Base-by-base conservation (phyloP, 2,329 filamentous ascomycete species). In the Fusarium euwallaceae region DNA sequence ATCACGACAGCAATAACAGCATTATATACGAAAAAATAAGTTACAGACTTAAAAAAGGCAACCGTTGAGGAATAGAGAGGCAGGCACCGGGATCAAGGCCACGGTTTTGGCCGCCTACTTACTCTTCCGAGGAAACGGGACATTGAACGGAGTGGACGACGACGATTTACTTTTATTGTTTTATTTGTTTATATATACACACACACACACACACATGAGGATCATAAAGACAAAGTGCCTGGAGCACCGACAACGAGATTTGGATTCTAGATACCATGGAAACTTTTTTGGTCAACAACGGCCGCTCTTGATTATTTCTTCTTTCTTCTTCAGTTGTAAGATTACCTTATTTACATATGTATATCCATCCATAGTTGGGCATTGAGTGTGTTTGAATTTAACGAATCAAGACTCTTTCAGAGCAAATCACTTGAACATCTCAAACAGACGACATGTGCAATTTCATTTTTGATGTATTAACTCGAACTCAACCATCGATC, bases 221-320 rank as follows among this genome's bases (percentile, higher is more conserved):
- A 72, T 69, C 53, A 74, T 67, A 36, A 59, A 75, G 53, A 72
- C 41, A 37, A 64, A 62, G 72, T 74, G 72, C 72, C 72, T 70
- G 72, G 72, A 36, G 72, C 72, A 74, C 72, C 20, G 63, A 48
- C 61, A 67, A 48, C 59, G 27, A 22, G 65, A 61, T 64, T 74
- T 74, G 69, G 55, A 75, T 74, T 74, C 72, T 74, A 74, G 72
- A 74, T 74, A 74, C 72, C 72, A 74, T 59, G 61, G 66, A 67
- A 74, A 56, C 61, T 74, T 74, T 43, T 74, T 74, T 41, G 61
- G 61, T 17, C 72, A 66, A 55, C 56, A 69, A 41, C 63, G 45
- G 43, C 70, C 68, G 45, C 64, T 32, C 48, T 55, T 55, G 48
- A 55, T 55, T 55, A 14, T 24, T 66, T 55, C 29, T 67, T 69